phyloP scores from a whole-genome alignment of 257 asterid species.

The Eucommia ulmoides region DNA sequence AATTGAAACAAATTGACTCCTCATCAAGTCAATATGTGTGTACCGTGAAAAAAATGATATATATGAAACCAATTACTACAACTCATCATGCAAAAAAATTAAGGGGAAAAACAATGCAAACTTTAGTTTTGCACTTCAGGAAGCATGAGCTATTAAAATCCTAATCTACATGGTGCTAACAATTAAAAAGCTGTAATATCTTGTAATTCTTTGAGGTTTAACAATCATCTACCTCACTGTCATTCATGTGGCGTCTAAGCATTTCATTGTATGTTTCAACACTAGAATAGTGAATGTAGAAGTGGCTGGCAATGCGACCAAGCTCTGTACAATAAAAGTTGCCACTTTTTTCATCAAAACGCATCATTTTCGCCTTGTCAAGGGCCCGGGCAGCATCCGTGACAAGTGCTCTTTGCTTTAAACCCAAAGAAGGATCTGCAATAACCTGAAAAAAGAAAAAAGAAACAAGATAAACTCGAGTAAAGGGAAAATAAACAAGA shows the following conservation, averaged over 20 bases:
- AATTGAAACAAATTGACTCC: no score
- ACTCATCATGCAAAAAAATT: no score
- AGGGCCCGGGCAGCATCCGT: conserved; percentile 96
- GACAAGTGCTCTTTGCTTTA: conserved; percentile 85
- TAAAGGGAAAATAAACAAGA: neutral
- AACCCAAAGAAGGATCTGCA: conserved; percentile 85
- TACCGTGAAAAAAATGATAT: no score
- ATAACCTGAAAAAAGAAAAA: conserved; percentile 32
- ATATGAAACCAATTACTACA: no score
- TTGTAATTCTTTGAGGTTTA: no score
- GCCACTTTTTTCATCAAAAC: conserved; percentile 98
- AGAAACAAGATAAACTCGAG: neutral
- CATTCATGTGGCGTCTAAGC: conserved; percentile 90
- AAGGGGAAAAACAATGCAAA: no score
- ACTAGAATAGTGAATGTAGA: conserved; percentile 91
- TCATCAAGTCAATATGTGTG: no score
- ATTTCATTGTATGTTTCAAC: conserved; percentile 91
- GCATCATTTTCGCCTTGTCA: conserved; percentile 99
- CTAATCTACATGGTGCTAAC: no score
- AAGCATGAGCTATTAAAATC: no score
- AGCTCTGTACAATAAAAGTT: conserved; percentile 96
- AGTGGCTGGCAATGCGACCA: conserved; percentile 99
- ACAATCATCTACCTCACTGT: conserved; percentile 64
- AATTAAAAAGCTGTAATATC: no score
- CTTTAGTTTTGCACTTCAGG: no score